Evolutionary conservation across 371 early-diverging fungal genomes (phyloP).

Genomic region (Mucor irregularis): DNA sequence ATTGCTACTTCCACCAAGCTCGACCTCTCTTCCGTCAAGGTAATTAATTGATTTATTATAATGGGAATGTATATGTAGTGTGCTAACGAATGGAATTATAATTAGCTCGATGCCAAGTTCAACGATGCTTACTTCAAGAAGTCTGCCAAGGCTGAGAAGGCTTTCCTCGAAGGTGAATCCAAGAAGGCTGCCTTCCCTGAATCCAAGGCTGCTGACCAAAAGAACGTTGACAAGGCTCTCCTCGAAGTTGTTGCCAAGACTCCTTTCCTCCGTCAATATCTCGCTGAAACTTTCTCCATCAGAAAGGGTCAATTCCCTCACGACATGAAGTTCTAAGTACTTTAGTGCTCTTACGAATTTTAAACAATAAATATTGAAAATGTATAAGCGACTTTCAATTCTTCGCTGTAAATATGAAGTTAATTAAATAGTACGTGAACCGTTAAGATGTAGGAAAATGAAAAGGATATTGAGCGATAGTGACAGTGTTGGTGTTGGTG

Average conservation of each 20-base stretch:
- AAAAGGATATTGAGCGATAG: no score
- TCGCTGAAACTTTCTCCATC: conserved; percentile 83
- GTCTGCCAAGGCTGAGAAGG: conserved; percentile 78
- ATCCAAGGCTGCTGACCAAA: conserved; percentile 80
- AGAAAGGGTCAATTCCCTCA: conserved; percentile 96
- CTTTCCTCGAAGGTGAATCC: conserved; percentile 82
- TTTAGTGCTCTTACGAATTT: background rate
- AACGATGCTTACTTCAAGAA: conserved; percentile 91
- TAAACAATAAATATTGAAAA: background rate
- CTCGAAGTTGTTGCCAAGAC: conserved; percentile 80
- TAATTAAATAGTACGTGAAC: no score
- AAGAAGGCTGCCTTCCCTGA: conserved; percentile 70
- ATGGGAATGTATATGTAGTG: no score
- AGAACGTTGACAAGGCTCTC: conserved; percentile 82
- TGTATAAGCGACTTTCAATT: background rate
- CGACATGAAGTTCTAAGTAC: conserved; percentile 84
- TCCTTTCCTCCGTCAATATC: conserved; percentile 84
- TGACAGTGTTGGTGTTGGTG: no score
- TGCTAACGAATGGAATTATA: background rate
- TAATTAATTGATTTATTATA: no score
- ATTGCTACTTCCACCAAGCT: conserved; percentile 98
- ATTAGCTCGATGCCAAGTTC: conserved; percentile 72
- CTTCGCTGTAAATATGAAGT: no score
- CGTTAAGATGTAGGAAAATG: no score
- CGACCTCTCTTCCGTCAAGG: conserved; percentile 77